Conservation (phyloP, 768 basidiomycete genomes). For the Trametes cinnabarina region DNA sequence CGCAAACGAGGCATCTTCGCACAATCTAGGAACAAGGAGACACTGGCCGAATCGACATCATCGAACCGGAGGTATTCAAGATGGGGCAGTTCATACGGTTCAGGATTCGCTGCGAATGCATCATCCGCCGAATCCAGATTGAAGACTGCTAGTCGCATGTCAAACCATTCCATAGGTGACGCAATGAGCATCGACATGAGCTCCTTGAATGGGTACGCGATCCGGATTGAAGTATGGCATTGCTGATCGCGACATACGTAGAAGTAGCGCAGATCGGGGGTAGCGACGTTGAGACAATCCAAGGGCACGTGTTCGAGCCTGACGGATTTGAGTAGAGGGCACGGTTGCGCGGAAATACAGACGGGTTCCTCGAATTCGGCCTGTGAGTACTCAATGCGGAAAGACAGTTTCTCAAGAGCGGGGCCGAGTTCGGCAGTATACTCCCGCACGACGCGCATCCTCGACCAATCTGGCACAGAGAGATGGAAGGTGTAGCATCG, state of each 20-base stretch:
- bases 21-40: conserved; percentile 32
- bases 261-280: conserved; percentile 26
- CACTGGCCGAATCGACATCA: conserved; percentile 28
- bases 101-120: conserved; percentile 23
- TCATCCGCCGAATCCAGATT: conserved; percentile 26
- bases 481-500: conserved; percentile 32
- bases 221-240: conserved; percentile 14
- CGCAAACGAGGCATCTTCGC: conserved; percentile 24
- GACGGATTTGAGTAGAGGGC: conserved; percentile 27
- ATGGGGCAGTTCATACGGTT: conserved; percentile 17
- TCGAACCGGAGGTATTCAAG: conserved; percentile 25
- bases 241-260: conserved; percentile 29
- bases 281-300: conserved; percentile 24
- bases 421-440: conserved; percentile 25
- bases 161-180: conserved; percentile 26
- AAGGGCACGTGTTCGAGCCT: conserved; percentile 31
- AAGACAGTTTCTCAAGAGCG: conserved; percentile 28
- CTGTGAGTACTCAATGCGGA: conserved; percentile 29
- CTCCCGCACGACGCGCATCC: conserved; percentile 26
- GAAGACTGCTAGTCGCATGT: conserved; percentile 27
- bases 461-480: conserved; percentile 28
- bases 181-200: conserved; percentile 20
- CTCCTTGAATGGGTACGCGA: conserved; percentile 26
- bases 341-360: conserved; percentile 24
- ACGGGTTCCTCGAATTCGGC: conserved; percentile 29